Evolutionary conservation across 1,139 yeast species (phyloP), one percentile per base, ranked within the genome.

Genomic region (Hansenula sp.): DNA sequence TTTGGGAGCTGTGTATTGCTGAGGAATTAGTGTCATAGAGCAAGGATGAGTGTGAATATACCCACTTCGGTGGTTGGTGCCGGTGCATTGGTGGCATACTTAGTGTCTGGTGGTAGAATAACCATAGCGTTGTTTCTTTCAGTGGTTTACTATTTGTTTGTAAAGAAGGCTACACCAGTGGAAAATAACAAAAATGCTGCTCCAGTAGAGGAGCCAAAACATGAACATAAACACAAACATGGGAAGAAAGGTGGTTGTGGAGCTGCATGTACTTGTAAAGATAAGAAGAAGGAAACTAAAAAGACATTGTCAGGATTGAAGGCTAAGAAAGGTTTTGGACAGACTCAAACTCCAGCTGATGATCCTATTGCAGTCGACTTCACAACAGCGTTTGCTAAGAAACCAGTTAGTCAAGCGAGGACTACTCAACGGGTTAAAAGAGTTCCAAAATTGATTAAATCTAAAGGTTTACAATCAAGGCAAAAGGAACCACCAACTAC

Each of bases 331-430:
- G 49, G 53, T 8, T 50, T 52, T 34, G 52, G 51, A 3, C 29
- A 32, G 3, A 44, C 40, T 11, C 6, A 7, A 32, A 10, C 9
- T 4, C 9, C 26, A 21, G 25, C 12, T 17, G 29, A 30, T n/a
- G 45, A 47, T 14, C 52, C 46, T 8, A 42, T 67, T 25, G 67
- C 73, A 4, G 62, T 69, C 18, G 75, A 71, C 46, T 70, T 69
- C 53, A 71, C 75, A 1, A 53, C 66, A 10, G 47, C 63, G 19
- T 60, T 51, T 29, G 44, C 45, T 29, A 48, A 47, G 42, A 39
- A 45, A 35, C 32, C 47, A 45, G 32, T 39, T 34, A 34, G 49
- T 36, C 41, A 52, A 38, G 45, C 48, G 21, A 46, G 47, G 29
- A 42, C 45, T 17, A 17, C 11, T 21, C 34, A 16, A 32, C 13